These are phyloP conservation scores for Trichoderma asperellum DNA, from an alignment of 2,329 filamentous ascomycete genomes.

Conservation along the genomic window DNA sequence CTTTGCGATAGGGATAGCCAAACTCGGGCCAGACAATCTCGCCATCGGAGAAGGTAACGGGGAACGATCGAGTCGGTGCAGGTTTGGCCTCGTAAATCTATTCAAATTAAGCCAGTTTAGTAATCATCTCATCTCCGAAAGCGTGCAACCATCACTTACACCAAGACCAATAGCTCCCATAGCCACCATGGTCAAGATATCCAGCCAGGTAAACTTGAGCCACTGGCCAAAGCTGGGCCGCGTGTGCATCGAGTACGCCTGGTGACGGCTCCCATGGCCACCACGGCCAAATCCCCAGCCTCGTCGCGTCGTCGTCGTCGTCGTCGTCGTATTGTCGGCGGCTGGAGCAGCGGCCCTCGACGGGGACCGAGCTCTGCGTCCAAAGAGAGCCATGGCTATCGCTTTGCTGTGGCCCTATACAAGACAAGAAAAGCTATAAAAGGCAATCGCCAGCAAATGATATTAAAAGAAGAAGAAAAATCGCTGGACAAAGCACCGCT, in stretches of 20 bases:
- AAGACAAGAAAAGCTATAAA: neutral
- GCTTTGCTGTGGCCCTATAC: neutral
- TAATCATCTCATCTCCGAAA: too few relatives aligned
- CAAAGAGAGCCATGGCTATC: slow-evolving; percentile 23
- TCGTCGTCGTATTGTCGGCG: neutral
- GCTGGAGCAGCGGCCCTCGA: neutral
- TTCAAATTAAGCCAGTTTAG: neutral
- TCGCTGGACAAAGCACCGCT: neutral
- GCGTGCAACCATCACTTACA: slow-evolving; percentile 47
- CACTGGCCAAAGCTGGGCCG: slow-evolving; percentile 69
- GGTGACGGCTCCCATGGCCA: neutral
- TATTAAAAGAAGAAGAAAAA: neutral
- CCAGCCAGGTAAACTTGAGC: slow-evolving; percentile 68
- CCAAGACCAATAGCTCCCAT: slow-evolving; percentile 70
- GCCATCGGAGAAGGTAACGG: slow-evolving; percentile 67
- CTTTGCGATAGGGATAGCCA: slow-evolving; percentile 70
- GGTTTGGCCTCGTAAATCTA: slow-evolving; percentile 67
- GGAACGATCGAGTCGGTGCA: slow-evolving; percentile 70
- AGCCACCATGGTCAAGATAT: slow-evolving; percentile 67
- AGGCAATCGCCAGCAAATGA: neutral
- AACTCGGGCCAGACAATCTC: slow-evolving; percentile 72
- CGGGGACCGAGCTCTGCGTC: slow-evolving; percentile 6
- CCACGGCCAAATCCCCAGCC: slow-evolving; percentile 3
- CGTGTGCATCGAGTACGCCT: slow-evolving; percentile 49
- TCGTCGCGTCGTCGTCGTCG: neutral